Evolutionary conservation across 2,329 filamentous ascomycete genomes (phyloP).

Genomic region (Phaeophleospora eucalypticola): DNA sequence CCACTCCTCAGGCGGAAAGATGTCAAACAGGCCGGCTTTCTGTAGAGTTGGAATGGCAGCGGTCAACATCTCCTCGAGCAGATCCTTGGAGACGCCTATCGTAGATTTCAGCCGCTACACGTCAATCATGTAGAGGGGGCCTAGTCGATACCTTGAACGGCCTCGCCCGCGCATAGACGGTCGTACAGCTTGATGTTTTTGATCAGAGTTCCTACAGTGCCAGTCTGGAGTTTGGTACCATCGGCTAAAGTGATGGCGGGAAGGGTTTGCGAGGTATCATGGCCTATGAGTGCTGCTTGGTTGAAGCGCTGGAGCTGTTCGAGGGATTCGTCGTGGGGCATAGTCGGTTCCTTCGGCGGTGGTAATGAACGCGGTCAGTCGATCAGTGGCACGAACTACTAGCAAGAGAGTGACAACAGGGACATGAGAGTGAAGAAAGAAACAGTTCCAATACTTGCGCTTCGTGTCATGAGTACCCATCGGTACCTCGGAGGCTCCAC

Average conservation of each 20-base stretch:
- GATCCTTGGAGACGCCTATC: slow-evolving; percentile 1
- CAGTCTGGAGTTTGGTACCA: slow-evolving; percentile 6
- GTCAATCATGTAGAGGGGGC: too few species aligned
- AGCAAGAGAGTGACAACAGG: too few species aligned
- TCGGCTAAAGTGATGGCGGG: slow-evolving; percentile 6
- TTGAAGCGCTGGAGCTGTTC: slow-evolving; percentile 5
- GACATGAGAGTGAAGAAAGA: too few species aligned
- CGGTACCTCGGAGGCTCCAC: too few species aligned
- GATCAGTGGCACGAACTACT: too few species aligned
- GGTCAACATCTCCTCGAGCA: slow-evolving; percentile 3
- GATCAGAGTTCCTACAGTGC: slow-evolving; percentile 8
- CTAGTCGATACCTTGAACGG: slow-evolving; percentile 3
- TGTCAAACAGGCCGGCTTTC: slow-evolving; percentile 3
- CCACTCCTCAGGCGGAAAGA: slow-evolving; percentile 8
- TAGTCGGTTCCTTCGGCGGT: too few species aligned
- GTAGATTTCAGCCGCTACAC: too few species aligned
- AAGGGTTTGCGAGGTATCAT: slow-evolving; percentile 1
- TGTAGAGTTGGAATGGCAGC: slow-evolving; percentile 4
- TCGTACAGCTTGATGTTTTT: slow-evolving; percentile 9
- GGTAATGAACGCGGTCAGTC: too few species aligned
- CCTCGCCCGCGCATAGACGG: slow-evolving; percentile 4
- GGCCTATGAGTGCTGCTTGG: slow-evolving; percentile 2
- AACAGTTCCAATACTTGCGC: too few species aligned
- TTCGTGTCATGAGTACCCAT: too few species aligned
- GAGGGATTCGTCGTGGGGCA: slow-evolving; percentile 3